Percentiles rank a stretch among this genome's conserved stretches.
Evolutionary conservation across 768 basidiomycete species (phyloP).

Genomic region (Xerocomus spinulosus): DNA sequence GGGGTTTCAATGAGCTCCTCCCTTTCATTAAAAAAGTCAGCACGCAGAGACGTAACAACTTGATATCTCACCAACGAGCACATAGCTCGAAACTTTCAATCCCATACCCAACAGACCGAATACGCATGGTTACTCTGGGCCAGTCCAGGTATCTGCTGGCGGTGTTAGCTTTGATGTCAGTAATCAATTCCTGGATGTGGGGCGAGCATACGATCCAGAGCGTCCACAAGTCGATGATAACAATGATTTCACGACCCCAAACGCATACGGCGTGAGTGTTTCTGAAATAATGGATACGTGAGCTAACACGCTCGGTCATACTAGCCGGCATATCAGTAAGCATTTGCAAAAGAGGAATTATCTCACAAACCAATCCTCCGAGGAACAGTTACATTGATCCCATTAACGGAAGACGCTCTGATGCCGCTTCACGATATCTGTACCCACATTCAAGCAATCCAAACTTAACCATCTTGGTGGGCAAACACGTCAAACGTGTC

Average conservation of each 20-base stretch:
- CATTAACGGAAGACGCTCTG: constrained; percentile 32
- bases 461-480: constrained; percentile 32
- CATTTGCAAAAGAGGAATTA: background rate
- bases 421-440: constrained; percentile 33
- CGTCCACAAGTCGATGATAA: constrained; percentile 42
- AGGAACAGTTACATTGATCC: constrained; percentile 48
- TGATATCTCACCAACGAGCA: background rate
- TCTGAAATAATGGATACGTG: background rate
- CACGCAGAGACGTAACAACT: too few species aligned
- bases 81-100: constrained; percentile 31
- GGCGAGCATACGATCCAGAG: constrained; percentile 41
- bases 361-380: background rate
- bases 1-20: constrained; percentile 53
- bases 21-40: constrained; percentile 47
- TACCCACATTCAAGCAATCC: constrained; percentile 30
- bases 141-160: constrained; percentile 23
- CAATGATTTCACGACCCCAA: constrained; percentile 37
- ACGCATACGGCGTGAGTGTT: constrained; percentile 23
- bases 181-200: constrained; percentile 46
- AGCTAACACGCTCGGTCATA: background rate
- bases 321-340: constrained; percentile 19
- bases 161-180: constrained; percentile 16
- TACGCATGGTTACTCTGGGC: constrained; percentile 35
- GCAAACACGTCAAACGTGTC: constrained; percentile 33
- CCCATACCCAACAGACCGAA: constrained; percentile 14